These are phyloP conservation scores for Dianthus caryophyllus DNA, from an alignment of 148 eudicot genomes.

Conservation along the genomic window DNA sequence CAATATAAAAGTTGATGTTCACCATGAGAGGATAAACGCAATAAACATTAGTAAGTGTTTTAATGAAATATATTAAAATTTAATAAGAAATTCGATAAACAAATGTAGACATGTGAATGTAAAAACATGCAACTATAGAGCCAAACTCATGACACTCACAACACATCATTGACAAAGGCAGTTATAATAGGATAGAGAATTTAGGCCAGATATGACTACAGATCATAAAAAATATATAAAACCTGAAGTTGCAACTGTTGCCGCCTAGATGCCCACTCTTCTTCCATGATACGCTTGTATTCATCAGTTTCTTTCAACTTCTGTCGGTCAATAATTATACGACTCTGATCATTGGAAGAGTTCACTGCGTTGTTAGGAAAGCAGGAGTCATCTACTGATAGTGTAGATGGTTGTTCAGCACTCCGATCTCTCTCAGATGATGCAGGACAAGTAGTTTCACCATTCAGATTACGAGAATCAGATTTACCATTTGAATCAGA, in stretches of 20 bases:
- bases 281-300: constrained; percentile 73
- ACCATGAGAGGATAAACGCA: too few species aligned
- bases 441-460: neutral
- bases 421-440: neutral
- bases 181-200: neutral
- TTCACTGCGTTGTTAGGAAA: neutral
- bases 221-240: neutral
- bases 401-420: neutral
- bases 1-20: too few species aligned
- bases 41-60: too few species aligned
- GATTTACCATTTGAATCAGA: too few species aligned
- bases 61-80: too few species aligned
- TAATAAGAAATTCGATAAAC: too few species aligned
- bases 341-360: constrained; percentile 15
- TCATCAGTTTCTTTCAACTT: constrained; percentile 86
- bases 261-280: constrained; percentile 71
- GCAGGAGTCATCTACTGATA: neutral
- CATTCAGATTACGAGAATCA: neutral
- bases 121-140: too few species aligned
- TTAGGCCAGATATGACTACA: neutral
- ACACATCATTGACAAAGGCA: neutral
- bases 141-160: neutral
- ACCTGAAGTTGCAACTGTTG: constrained; percentile 64
- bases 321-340: constrained; percentile 54
- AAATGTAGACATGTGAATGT: too few species aligned